phyloP scores from a whole-genome alignment of 495 filamentous ascomycete genomes.

The Durotheca rogersii region DNA sequence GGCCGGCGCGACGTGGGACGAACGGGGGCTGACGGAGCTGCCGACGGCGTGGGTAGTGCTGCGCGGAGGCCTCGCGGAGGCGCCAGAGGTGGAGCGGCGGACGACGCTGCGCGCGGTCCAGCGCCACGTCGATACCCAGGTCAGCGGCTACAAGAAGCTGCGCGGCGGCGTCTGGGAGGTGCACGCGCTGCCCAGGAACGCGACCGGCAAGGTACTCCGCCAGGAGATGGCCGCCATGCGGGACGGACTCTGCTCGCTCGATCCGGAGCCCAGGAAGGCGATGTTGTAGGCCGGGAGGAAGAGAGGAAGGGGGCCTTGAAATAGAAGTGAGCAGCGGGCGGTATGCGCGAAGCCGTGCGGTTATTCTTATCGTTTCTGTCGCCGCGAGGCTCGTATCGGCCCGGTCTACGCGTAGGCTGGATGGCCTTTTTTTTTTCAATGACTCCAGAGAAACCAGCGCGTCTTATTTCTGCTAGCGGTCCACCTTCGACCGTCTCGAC shows the following conservation, averaged over 20 bases:
- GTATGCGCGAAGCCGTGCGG: too few relatives aligned
- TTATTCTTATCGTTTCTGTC: too few relatives aligned
- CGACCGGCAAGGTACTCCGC: conserved; percentile 41
- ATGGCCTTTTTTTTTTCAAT: too few relatives aligned
- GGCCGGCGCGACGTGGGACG: conserved; percentile 64
- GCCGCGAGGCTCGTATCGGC: too few relatives aligned
- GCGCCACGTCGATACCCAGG: conserved; percentile 50
- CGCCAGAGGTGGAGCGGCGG: conserved; percentile 37
- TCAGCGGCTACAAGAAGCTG: conserved; percentile 42
- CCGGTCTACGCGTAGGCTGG: too few relatives aligned
- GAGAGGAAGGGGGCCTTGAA: too few relatives aligned
- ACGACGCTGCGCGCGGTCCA: conserved; percentile 55
- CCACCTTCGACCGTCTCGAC: too few relatives aligned
- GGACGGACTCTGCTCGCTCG: conserved; percentile 27
- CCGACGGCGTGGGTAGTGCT: conserved; percentile 70
- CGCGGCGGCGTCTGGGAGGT: conserved; percentile 41
- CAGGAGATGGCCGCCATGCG: conserved; percentile 33
- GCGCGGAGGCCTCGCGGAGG: conserved; percentile 42
- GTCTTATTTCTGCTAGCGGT: too few relatives aligned
- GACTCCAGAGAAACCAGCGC: too few relatives aligned
- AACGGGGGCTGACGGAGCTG: conserved; percentile 63
- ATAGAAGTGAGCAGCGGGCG: too few relatives aligned
- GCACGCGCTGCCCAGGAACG: conserved; percentile 36
- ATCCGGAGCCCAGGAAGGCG: background rate
- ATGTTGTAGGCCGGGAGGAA: conserved; percentile 29